phyloP scores from a whole-genome alignment of 75 land plant genomes.

The Sequoia sempervirens region DNA sequence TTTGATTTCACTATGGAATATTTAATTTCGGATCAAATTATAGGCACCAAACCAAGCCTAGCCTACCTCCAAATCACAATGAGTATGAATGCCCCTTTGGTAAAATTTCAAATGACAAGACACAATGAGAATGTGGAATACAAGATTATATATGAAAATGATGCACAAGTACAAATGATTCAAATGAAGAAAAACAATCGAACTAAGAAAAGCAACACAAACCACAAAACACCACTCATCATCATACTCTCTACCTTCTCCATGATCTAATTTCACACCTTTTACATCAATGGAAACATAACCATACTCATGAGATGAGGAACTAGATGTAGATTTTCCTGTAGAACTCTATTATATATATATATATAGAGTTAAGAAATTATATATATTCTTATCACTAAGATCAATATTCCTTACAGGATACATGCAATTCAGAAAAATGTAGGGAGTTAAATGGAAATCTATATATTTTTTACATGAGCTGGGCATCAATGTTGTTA shows the following conservation, averaged over 20 bases:
- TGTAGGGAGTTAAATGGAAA: no score
- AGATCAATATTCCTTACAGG: no score
- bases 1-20: no score
- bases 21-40: no score
- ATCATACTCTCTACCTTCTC: background rate
- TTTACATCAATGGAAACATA: background rate
- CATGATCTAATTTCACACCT: background rate
- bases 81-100: background rate
- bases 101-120: background rate
- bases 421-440: no score
- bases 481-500: no score
- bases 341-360: background rate
- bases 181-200: background rate
- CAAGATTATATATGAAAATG: background rate
- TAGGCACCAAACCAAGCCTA: no score
- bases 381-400: no score
- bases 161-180: background rate
- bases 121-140: background rate
- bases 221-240: background rate
- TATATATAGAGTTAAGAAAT: no score
- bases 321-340: background rate
- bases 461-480: no score
- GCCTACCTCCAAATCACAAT: background rate
- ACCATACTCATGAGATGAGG: background rate
- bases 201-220: background rate